Evolutionary conservation across 495 filamentous ascomycete genomes (phyloP).

Genomic region (Penicillium taxi): DNA sequence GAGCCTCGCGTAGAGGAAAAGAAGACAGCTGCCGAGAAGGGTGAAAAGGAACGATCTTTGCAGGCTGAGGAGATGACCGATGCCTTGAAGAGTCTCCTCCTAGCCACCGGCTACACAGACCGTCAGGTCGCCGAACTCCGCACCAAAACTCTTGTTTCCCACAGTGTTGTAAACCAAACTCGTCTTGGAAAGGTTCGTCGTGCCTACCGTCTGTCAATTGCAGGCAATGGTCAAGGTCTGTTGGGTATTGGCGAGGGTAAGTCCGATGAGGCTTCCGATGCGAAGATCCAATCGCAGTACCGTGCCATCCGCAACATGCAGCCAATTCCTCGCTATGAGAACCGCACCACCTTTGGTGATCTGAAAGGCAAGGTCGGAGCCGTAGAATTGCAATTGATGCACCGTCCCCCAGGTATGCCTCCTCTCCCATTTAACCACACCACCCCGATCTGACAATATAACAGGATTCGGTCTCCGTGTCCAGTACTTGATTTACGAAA

Average conservation of each 20-base stretch:
- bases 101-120: slow-evolving; percentile 58
- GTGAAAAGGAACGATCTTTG: slow-evolving; percentile 24
- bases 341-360: slow-evolving; percentile 81
- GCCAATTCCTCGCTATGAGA: slow-evolving; percentile 82
- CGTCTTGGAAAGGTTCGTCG: slow-evolving; percentile 84
- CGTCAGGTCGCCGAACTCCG: slow-evolving; percentile 47
- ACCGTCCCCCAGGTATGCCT: slow-evolving; percentile 76
- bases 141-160: slow-evolving; percentile 58
- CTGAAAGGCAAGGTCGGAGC: slow-evolving; percentile 79
- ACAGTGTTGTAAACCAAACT: slow-evolving; percentile 83
- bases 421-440: neutral
- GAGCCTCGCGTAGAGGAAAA: slow-evolving; percentile 21
- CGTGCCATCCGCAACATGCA: slow-evolving; percentile 78
- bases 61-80: slow-evolving; percentile 43
- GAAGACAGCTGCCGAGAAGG: slow-evolving; percentile 29
- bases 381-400: slow-evolving; percentile 67
- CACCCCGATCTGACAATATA: slow-evolving; percentile 9
- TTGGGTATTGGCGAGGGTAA: slow-evolving; percentile 88
- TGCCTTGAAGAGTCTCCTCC: slow-evolving; percentile 51
- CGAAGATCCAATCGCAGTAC: slow-evolving; percentile 56
- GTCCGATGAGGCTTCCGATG: slow-evolving; percentile 60
- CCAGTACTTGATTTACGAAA: slow-evolving; percentile 85
- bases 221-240: slow-evolving; percentile 77
- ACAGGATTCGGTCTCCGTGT: slow-evolving; percentile 86
- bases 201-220: slow-evolving; percentile 62